These are phyloP conservation scores for Erythrophleum fordii DNA, from an alignment of 306 rosid species.

Conservation along the genomic window DNA sequence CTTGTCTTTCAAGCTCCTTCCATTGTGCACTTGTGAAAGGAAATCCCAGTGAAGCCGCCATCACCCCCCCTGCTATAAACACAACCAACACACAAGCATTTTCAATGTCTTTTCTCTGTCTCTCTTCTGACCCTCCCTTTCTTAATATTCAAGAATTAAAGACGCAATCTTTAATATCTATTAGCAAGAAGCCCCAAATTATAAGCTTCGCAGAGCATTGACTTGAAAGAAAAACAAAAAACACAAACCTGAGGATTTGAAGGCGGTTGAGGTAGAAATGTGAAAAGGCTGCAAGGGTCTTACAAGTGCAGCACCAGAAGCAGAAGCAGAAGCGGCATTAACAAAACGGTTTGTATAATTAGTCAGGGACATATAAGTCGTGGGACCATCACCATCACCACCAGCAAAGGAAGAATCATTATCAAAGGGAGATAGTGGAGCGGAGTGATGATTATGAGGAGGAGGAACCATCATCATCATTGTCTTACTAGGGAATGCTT, in stretches of 20 bases:
- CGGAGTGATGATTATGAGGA: conserved; percentile 54
- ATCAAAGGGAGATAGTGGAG: conserved; percentile 43
- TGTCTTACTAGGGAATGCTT: conserved; percentile 43
- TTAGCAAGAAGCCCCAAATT: background rate
- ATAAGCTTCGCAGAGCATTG: background rate
- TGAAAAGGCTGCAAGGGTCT: conserved; percentile 65
- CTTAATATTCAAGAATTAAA: background rate
- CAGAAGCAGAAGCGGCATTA: conserved; percentile 24
- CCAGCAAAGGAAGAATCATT: conserved; percentile 25
- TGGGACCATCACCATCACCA: conserved; percentile 61
- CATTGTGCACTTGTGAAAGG: conserved; percentile 81
- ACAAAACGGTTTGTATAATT: conserved; percentile 38
- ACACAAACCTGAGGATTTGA: conserved; percentile 61
- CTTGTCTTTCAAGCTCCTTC: conserved; percentile 87
- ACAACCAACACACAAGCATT: conserved; percentile 19
- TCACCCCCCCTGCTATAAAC: conserved; percentile 51
- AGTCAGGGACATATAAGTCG: conserved; percentile 40
- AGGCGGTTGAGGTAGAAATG: conserved; percentile 41
- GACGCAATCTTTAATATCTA: conserved; percentile 34
- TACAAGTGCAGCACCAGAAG: conserved; percentile 31
- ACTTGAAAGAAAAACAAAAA: background rate
- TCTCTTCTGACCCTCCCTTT: conserved; percentile 41
- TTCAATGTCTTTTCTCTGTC: conserved; percentile 39
- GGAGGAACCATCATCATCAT: conserved; percentile 47
- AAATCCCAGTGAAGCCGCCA: conserved; percentile 66